These are phyloP conservation scores for Otatea glauca DNA, from an alignment of 176 grass and related monocot species.

Conservation along the genomic window DNA sequence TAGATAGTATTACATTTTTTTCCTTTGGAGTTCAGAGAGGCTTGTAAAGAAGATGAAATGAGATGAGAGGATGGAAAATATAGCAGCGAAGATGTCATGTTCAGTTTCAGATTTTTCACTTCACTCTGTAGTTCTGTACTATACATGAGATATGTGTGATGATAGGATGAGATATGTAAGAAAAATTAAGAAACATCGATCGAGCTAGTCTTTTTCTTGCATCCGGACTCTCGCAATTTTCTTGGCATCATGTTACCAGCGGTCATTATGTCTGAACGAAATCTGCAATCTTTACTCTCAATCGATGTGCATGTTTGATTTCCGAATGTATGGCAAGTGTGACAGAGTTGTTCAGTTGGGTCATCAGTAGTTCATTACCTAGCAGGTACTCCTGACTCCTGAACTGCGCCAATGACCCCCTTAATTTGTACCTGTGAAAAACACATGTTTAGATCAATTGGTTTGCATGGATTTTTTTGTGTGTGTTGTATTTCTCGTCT, in stretches of 20 bases:
- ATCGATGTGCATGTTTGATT: background rate
- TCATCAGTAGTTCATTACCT: background rate
- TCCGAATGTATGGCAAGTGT: background rate
- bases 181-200: background rate
- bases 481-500: too few species aligned
- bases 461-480: background rate
- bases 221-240: background rate
- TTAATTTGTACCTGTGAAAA: background rate
- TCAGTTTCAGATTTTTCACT: background rate
- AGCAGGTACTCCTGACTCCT: background rate
- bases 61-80: background rate
- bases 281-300: background rate
- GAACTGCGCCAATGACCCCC: background rate
- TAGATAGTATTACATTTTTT: background rate
- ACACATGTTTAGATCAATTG: background rate
- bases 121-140: background rate
- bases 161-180: background rate
- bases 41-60: background rate
- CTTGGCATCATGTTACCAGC: background rate
- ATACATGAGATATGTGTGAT: background rate
- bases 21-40: conserved; percentile 17
- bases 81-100: background rate
- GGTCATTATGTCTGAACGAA: background rate
- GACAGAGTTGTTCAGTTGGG: background rate
- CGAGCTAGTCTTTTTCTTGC: background rate